These are phyloP conservation scores for Phylloporus gajari DNA, from an alignment of 1,284 basidiomycete genomes.

Conservation along the genomic window DNA sequence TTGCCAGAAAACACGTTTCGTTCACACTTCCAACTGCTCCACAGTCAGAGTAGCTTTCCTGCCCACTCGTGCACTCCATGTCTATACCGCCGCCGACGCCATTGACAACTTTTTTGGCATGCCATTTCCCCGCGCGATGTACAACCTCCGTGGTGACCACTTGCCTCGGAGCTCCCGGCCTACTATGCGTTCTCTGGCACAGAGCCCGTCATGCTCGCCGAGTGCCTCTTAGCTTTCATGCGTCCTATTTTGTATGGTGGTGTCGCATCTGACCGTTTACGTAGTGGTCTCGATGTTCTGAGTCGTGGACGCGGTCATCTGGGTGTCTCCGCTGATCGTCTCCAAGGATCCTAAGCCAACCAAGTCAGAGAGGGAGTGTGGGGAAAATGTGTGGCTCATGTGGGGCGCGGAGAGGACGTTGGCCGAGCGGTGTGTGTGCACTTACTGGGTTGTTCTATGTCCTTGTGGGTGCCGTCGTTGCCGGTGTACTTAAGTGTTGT, in stretches of 20 bases:
- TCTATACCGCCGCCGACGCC: slow-evolving; percentile 15
- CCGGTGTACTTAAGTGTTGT: not conserved
- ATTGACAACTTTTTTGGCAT: slow-evolving; percentile 34
- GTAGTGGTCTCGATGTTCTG: slow-evolving; percentile 62
- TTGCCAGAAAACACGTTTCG: not conserved
- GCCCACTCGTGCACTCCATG: slow-evolving; percentile 12
- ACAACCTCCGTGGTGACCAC: slow-evolving; percentile 20
- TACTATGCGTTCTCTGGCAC: slow-evolving; percentile 27
- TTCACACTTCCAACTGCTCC: slow-evolving; percentile 18
- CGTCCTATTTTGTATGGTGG: not conserved
- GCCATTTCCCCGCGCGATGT: slow-evolving; percentile 13
- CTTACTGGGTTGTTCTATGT: slow-evolving; percentile 34
- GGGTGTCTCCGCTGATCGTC: slow-evolving; percentile 49
- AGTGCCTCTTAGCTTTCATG: slow-evolving; percentile 45
- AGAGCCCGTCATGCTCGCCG: slow-evolving; percentile 41
- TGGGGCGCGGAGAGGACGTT: slow-evolving; percentile 47
- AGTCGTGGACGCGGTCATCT: slow-evolving; percentile 58
- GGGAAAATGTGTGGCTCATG: not conserved
- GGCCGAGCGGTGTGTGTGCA: slow-evolving; percentile 50
- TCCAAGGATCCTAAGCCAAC: slow-evolving; percentile 34
- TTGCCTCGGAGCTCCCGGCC: slow-evolving; percentile 19
- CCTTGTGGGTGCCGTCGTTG: slow-evolving; percentile 28
- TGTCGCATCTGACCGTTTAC: not conserved
- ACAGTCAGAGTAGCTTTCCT: slow-evolving; percentile 6
- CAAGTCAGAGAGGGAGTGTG: slow-evolving; percentile 49